Conservation (phyloP, 2,329 filamentous ascomycete species). For the Phoma sp. region DNA sequence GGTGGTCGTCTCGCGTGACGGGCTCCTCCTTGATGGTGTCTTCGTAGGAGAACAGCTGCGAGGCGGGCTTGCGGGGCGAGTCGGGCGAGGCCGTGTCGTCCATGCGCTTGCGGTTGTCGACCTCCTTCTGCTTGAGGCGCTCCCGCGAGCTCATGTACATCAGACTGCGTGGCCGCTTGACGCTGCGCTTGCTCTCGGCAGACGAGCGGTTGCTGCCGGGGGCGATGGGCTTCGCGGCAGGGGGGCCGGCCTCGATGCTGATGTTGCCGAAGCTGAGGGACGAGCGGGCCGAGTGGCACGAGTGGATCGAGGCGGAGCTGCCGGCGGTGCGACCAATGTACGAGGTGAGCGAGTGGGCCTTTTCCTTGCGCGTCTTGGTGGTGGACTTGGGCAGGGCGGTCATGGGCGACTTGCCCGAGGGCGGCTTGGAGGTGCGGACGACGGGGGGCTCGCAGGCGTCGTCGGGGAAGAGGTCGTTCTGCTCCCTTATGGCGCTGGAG, state of each 20-base stretch:
- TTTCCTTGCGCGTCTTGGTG: conserved; percentile 27
- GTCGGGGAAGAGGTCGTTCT: conserved; percentile 58
- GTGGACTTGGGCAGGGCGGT: conserved; percentile 62
- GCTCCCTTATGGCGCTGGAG: conserved; percentile 59
- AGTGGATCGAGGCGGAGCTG: conserved; percentile 46
- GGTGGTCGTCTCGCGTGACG: conserved; percentile 18
- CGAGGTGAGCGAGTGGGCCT: conserved; percentile 60
- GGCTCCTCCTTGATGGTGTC: conserved; percentile 49
- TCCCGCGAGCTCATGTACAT: conserved; percentile 79
- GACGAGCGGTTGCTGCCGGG: conserved; percentile 42
- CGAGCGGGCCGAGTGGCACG: conserved; percentile 43
- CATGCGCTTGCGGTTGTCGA: conserved; percentile 62
- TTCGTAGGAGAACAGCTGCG: conserved; percentile 41
- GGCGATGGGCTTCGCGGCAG: conserved; percentile 33
- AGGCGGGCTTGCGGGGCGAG: conserved; percentile 28
- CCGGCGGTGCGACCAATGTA: conserved; percentile 58
- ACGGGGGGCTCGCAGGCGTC: conserved; percentile 71
- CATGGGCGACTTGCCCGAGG: conserved; percentile 74
- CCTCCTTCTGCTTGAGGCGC: conserved; percentile 66
- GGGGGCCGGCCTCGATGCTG: conserved; percentile 45
- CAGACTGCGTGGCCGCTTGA: conserved; percentile 59
- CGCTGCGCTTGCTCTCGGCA: conserved; percentile 44
- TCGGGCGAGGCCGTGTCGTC: conserved; percentile 48
- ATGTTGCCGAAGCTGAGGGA: conserved; percentile 50
- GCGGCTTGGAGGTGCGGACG: conserved; percentile 80